Evolutionary conservation across 169 alveolate species (phyloP), one percentile per base, ranked within the genome.

Genomic region (Babesia divergens): DNA sequence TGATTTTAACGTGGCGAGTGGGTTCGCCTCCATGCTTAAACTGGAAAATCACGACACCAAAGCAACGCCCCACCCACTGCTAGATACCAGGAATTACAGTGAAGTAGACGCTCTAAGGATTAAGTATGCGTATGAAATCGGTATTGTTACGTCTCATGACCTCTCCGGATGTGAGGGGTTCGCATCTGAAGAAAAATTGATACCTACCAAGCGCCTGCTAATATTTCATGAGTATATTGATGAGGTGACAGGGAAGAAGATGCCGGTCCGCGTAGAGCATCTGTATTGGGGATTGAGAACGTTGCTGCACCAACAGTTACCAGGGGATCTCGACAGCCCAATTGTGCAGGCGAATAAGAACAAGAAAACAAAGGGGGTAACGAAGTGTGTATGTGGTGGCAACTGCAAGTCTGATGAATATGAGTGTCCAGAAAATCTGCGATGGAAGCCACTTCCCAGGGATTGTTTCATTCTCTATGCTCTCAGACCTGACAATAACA

Each of bases 381-480:
- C 68, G 20, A 80, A 80, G 28, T 80, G 84, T 44, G 26, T 70
- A 14, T 80, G 88, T 51, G 88, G 83, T 11, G 68, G 65, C 28
- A 40, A 43, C 28, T 80, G 88, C 62, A 54, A 56, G 9, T 47
- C 58, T 24, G 60, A 56, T 47, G 88, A 70, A 32, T 40, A 80
- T 55, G 88, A 80, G 58, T 80, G 88, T 43, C 43, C 52, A n/a
- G 22, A 13, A 4, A 68, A 80, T 35, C 20, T 69, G 77, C 72
- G 83, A 5, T 86, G 92, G 92, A 76, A 75, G 54, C 91, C 92
- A 40, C 43, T 44, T 22, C 88, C 91, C n/a, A 37, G 89, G 34
- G 94, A 90, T 32, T 77, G 89, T 14, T 88, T 90, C 58, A 59
- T 83, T 54, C 82, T 90, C 13, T 90, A 89, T 37, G 92, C 94